These are phyloP conservation scores for Boletus patriciae DNA, from an alignment of 768 basidiomycete genomes.

Conservation along the genomic window DNA sequence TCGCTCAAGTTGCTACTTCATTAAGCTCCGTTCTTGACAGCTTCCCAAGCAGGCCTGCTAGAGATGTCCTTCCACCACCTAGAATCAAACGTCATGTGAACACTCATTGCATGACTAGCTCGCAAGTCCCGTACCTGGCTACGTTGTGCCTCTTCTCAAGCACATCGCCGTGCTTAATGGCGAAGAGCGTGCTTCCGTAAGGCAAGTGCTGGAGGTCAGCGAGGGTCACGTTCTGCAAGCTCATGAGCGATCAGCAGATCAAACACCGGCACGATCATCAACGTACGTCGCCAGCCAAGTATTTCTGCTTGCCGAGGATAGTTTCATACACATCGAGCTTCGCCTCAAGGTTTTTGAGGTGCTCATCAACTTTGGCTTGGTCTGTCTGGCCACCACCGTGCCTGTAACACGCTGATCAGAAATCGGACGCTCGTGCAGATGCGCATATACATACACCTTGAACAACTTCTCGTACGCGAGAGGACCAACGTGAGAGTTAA, in stretches of 20 bases:
- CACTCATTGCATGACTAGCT: background rate
- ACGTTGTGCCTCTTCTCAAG: constrained; percentile 42
- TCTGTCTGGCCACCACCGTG: constrained; percentile 25
- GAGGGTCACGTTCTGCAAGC: constrained; percentile 45
- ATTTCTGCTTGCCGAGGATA: constrained; percentile 54
- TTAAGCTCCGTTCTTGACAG: constrained; percentile 41
- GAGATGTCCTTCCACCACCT: constrained; percentile 57
- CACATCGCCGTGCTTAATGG: constrained; percentile 31
- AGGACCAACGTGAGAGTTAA: constrained; percentile 41
- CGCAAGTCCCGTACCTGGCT: constrained; percentile 34
- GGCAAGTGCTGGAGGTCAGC: constrained; percentile 62
- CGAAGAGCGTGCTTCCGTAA: constrained; percentile 35
- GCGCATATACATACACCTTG: constrained; percentile 42
- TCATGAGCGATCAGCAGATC: background rate
- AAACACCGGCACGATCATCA: background rate
- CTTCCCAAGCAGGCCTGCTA: constrained; percentile 46
- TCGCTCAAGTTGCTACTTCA: background rate
- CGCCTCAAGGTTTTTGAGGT: constrained; percentile 21
- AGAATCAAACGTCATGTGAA: constrained; percentile 7
- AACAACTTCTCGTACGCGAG: constrained; percentile 52
- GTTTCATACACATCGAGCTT: constrained; percentile 53
- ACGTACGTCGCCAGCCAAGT: constrained; percentile 57
- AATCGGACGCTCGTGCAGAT: background rate
- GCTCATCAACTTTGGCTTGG: constrained; percentile 16
- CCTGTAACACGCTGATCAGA: constrained; percentile 8